A percentile compares a stretch with the other conserved stretches of the same genome.
phyloP scores from a whole-genome alignment of 148 eudicot genomes.

The Silene uniflora region DNA sequence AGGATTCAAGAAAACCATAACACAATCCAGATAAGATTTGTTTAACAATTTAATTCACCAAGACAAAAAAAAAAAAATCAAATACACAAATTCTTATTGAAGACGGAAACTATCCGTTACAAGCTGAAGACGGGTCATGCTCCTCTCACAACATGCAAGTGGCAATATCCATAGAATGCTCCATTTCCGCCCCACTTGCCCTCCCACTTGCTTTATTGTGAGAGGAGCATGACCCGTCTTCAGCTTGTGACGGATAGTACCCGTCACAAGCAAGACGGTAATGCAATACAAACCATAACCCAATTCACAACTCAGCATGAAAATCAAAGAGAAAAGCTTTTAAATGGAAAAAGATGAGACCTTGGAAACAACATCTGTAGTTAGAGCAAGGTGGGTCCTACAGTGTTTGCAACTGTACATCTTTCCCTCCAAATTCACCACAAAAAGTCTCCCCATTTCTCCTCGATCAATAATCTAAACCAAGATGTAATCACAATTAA shows the following conservation, averaged over 20 bases:
- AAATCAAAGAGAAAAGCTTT: constrained; percentile 2
- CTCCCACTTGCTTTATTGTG: no score
- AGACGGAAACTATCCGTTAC: no score
- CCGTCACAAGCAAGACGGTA: no score
- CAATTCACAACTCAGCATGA: constrained; percentile 11
- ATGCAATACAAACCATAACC: background rate
- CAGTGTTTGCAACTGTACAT: constrained; percentile 82
- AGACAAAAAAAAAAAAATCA: background rate
- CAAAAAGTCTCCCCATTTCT: constrained; percentile 65
- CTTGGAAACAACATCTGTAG: constrained; percentile 66
- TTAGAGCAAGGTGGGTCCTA: constrained; percentile 62
- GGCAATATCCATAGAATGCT: no score
- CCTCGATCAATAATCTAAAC: constrained; percentile 13
- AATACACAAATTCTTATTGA: no score
- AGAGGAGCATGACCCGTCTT: no score
- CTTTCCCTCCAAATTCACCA: constrained; percentile 68
- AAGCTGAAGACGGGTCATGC: no score
- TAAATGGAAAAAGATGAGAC: constrained; percentile 23
- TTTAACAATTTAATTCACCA: background rate
- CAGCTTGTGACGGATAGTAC: no score
- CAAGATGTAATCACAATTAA: background rate
- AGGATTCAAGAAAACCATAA: background rate
- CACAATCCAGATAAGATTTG: background rate
- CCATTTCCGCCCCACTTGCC: no score
- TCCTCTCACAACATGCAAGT: no score